These are phyloP conservation scores for Sugiyamaella mastotermitis DNA, from an alignment of 805 yeast genomes.

Conservation along the genomic window DNA sequence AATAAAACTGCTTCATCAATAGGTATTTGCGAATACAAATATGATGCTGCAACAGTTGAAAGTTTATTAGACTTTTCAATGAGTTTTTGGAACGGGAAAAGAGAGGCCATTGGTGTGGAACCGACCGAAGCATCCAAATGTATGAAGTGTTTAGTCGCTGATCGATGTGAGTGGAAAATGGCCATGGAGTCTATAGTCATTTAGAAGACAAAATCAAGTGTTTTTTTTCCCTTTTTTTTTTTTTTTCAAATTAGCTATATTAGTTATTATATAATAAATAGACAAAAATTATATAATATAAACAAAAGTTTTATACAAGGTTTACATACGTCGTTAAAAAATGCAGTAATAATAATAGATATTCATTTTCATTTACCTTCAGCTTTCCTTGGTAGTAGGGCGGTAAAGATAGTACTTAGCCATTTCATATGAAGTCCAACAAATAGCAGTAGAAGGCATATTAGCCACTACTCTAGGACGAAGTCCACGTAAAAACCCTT, in stretches of 20 bases:
- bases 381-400: too few species aligned
- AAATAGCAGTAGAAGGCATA: slow-evolving; percentile 93
- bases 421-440: slow-evolving; percentile 98
- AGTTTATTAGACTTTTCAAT: slow-evolving; percentile 17
- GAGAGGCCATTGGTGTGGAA: slow-evolving; percentile 20
- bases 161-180: slow-evolving; percentile 17
- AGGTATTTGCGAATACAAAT: slow-evolving; percentile 8
- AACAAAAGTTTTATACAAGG: not conserved
- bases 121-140: slow-evolving; percentile 18
- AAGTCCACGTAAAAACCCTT: slow-evolving; percentile 77
- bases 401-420: slow-evolving; percentile 69
- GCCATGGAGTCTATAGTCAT: slow-evolving; percentile 3
- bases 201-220: not conserved
- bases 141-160: slow-evolving; percentile 12
- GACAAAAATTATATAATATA: slow-evolving; percentile 1
- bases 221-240: slow-evolving; percentile 2
- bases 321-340: too few species aligned
- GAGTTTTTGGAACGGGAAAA: slow-evolving; percentile 21
- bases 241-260: not conserved
- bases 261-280: not conserved
- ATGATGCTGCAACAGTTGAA: slow-evolving; percentile 10
- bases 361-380: too few species aligned
- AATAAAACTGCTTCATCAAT: not conserved
- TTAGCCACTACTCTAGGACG: slow-evolving; percentile 88
- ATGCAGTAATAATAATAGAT: too few species aligned